Conservation (phyloP, 2,329 filamentous ascomycete genomes). For the Aspergillus sp. region DNA sequence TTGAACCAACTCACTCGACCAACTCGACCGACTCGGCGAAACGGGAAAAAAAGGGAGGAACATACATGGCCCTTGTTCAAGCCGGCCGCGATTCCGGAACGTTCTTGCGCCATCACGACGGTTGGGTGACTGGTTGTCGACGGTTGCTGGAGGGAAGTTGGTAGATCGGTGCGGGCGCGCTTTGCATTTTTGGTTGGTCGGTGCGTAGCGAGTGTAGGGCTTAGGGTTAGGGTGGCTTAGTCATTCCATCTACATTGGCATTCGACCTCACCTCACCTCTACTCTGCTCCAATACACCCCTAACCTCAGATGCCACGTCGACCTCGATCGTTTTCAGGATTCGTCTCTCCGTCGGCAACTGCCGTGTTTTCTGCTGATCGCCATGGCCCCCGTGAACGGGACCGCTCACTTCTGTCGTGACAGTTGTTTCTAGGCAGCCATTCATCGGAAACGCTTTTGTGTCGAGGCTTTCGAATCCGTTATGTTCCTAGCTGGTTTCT, state of each 20-base stretch:
- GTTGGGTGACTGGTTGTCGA: slow-evolving; percentile 29
- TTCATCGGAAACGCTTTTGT: background rate
- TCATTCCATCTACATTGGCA: background rate
- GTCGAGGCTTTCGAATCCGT: background rate
- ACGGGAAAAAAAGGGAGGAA: slow-evolving; percentile 19
- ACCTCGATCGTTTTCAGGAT: slow-evolving; percentile 16
- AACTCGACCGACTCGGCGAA: slow-evolving; percentile 4
- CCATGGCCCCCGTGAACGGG: no score
- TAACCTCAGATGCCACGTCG: slow-evolving; percentile 12
- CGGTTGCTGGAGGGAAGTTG: slow-evolving; percentile 23
- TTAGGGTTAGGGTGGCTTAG: slow-evolving; percentile 28
- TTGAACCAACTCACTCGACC: slow-evolving; percentile 7
- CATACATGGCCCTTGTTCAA: slow-evolving; percentile 59
- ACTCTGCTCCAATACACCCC: no score
- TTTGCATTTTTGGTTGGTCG: slow-evolving; percentile 16
- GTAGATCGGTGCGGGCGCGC: slow-evolving; percentile 13
- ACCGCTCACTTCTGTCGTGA: background rate
- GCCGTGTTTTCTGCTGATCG: background rate
- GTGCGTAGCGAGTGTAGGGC: slow-evolving; percentile 27
- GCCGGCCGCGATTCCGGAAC: slow-evolving; percentile 49
- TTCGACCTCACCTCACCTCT: no score
- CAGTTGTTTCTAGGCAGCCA: background rate
- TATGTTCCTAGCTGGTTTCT: background rate
- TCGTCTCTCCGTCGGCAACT: slow-evolving; percentile 2
- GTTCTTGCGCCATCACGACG: slow-evolving; percentile 43